Conservation (phyloP, 2,329 filamentous ascomycete genomes). For the Zymoseptoria brevis region DNA sequence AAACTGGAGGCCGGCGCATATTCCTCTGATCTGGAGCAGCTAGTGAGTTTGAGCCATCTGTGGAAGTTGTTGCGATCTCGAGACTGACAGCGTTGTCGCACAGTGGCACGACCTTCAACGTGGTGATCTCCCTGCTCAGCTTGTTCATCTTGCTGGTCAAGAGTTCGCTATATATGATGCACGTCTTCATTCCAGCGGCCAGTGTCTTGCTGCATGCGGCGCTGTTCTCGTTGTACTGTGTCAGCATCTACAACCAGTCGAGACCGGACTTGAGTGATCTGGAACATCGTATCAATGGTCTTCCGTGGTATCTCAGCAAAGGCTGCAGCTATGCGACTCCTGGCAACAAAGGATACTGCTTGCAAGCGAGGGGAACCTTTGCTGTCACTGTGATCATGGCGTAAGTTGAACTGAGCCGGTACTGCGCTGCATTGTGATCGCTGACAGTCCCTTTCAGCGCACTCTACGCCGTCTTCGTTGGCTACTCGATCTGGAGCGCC, state of each 20-base stretch:
- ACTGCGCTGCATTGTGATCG: constrained; percentile 1
- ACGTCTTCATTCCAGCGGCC: constrained; percentile 60
- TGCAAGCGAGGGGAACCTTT: constrained; percentile 60
- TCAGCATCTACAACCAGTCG: constrained; percentile 62
- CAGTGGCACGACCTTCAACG: constrained; percentile 67
- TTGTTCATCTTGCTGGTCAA: constrained; percentile 70
- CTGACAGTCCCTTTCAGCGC: constrained; percentile 34
- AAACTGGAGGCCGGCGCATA: constrained; percentile 55
- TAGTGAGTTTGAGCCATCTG: constrained; percentile 49
- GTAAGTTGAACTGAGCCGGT: constrained; percentile 43
- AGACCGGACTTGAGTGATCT: constrained; percentile 65
- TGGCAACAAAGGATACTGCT: constrained; percentile 51
- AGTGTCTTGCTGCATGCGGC: constrained; percentile 50
- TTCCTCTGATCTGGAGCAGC: constrained; percentile 65
- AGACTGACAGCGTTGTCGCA: constrained; percentile 8
- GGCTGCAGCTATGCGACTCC: constrained; percentile 48
- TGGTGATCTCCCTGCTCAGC: constrained; percentile 66
- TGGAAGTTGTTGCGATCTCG: not conserved
- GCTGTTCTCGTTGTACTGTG: constrained; percentile 55
- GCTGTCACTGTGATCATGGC: constrained; percentile 59
- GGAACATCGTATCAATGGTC: constrained; percentile 50
- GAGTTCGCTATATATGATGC: constrained; percentile 61
- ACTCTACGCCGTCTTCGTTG: constrained; percentile 53
- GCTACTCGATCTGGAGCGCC: constrained; percentile 50
- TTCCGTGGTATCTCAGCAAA: constrained; percentile 68